Evolutionary conservation across 495 filamentous ascomycete genomes (phyloP), one percentile per base, ranked within the genome.

Genomic region (Saxispiralis lemnorum): DNA sequence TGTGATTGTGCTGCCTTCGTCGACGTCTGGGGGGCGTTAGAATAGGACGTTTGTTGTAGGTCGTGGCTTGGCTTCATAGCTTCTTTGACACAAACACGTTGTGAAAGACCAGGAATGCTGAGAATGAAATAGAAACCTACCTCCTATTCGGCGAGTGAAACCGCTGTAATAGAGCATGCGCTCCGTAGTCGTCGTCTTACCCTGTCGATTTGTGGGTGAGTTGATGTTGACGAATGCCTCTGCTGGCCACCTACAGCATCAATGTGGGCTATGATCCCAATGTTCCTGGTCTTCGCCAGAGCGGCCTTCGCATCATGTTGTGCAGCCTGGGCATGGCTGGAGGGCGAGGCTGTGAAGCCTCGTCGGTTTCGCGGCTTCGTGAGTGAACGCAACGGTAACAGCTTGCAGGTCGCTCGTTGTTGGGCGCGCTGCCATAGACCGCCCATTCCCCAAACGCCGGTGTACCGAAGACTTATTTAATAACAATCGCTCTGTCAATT

Each of bases 91-190:
- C n/a, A n/a, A n/a, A n/a, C n/a, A n/a, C n/a, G n/a, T n/a, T n/a
- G n/a, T n/a, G n/a, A n/a, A n/a, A n/a, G n/a, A n/a, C n/a, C n/a
- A n/a, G n/a, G n/a, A n/a, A n/a, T n/a, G n/a, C n/a, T n/a, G n/a
- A 46, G 17, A 14, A 28, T 12, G 10, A 37, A 17, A 18, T 34
- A 19, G 30, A 12, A 37, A 28, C 21, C 41, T 70, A 83, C 81
- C 76, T 62, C 89, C 89, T 55, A 95, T 75, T 54, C 84, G 67
- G 38, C 83, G 69, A 6, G 87, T 89, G 48, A 82, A 77, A 6
- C 92, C 89, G 51, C 86, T 92, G 57, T 96, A 93, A 53, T 88
- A 96, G 56, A 99, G 80, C 89, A 96, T 96, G 41, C 93, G 86
- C 73, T 99, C 92, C 4, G 92, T 96, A 0, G 92, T 99, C 0